Evolutionary conservation across 2,329 filamentous ascomycete genomes (phyloP).

Genomic region (Plectosphaerella cucumerina): DNA sequence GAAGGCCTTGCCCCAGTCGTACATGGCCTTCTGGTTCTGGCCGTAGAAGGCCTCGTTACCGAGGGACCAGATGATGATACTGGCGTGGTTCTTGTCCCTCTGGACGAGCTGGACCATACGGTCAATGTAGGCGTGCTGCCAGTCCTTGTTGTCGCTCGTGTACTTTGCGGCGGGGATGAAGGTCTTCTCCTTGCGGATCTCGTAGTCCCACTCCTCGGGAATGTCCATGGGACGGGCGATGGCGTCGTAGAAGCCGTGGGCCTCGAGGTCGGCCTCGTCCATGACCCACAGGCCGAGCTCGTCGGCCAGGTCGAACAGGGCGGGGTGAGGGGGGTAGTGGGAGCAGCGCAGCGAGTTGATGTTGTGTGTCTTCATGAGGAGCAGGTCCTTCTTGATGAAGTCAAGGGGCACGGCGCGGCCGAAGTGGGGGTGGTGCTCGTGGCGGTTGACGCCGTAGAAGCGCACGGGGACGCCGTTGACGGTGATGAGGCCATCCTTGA

Average conservation of each 20-base stretch:
- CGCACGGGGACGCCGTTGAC: slow-evolving; percentile 61
- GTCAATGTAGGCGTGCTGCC: slow-evolving; percentile 63
- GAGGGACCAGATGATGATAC: slow-evolving; percentile 69
- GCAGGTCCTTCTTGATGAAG: slow-evolving; percentile 56
- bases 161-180: slow-evolving; percentile 51
- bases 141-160: slow-evolving; percentile 56
- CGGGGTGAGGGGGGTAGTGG: slow-evolving; percentile 63
- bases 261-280: slow-evolving; percentile 47
- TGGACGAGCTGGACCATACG: slow-evolving; percentile 60
- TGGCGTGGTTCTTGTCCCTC: slow-evolving; percentile 67
- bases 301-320: slow-evolving; percentile 56
- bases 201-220: slow-evolving; percentile 53
- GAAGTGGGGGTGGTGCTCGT: slow-evolving; percentile 63
- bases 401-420: slow-evolving; percentile 61
- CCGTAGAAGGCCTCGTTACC: slow-evolving; percentile 74
- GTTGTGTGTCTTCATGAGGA: slow-evolving; percentile 67
- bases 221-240: slow-evolving; percentile 46
- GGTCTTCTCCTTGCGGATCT: slow-evolving; percentile 54
- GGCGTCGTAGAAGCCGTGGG: slow-evolving; percentile 49
- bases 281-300: slow-evolving; percentile 63
- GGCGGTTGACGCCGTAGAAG: slow-evolving; percentile 62
- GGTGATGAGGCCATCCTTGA: slow-evolving; percentile 53
- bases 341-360: slow-evolving; percentile 67
- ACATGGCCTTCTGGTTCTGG: slow-evolving; percentile 64
- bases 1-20: slow-evolving; percentile 52